Evolutionary conservation across 2,329 filamentous ascomycete species (phyloP).

Genomic region (Nothopassalora personata): DNA sequence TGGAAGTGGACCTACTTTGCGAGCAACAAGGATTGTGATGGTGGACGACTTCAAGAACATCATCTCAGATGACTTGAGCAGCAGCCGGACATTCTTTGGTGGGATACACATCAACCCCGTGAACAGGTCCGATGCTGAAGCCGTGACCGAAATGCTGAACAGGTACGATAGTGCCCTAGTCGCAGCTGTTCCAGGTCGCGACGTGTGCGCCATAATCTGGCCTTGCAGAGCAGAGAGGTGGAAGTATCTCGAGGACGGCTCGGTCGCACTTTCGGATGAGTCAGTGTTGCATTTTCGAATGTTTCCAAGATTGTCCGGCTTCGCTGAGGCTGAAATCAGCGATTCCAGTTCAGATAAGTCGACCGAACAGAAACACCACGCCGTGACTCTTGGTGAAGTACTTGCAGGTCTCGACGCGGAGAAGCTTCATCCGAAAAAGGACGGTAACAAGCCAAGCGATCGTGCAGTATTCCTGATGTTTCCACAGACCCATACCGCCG

Average conservation of each 20-base stretch:
- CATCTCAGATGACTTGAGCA: slow-evolving; percentile 9
- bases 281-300: slow-evolving; percentile 12
- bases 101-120: slow-evolving; percentile 5
- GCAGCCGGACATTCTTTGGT: slow-evolving; percentile 2
- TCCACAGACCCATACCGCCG: slow-evolving; percentile 14
- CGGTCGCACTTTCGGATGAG: not conserved
- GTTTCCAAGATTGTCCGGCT: slow-evolving; percentile 7
- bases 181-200: slow-evolving; percentile 10
- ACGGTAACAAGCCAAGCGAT: slow-evolving; percentile 1
- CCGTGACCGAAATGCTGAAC: slow-evolving; percentile 21
- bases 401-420: slow-evolving; percentile 10
- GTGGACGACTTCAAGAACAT: slow-evolving; percentile 15
- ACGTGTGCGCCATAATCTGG: slow-evolving; percentile 23
- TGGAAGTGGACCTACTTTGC: slow-evolving; percentile 9
- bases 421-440: not conserved
- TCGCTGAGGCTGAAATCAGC: not conserved
- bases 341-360: not conserved
- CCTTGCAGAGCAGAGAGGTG: slow-evolving; percentile 24
- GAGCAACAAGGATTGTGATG: slow-evolving; percentile 13
- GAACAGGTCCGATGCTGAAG: not conserved
- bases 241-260: slow-evolving; percentile 21
- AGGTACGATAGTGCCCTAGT: slow-evolving; percentile 18
- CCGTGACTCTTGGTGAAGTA: slow-evolving; percentile 4
- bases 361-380: not conserved
- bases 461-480: slow-evolving; percentile 27